Conservation (phyloP, 768 basidiomycete species). For the Boletus speciosus region DNA sequence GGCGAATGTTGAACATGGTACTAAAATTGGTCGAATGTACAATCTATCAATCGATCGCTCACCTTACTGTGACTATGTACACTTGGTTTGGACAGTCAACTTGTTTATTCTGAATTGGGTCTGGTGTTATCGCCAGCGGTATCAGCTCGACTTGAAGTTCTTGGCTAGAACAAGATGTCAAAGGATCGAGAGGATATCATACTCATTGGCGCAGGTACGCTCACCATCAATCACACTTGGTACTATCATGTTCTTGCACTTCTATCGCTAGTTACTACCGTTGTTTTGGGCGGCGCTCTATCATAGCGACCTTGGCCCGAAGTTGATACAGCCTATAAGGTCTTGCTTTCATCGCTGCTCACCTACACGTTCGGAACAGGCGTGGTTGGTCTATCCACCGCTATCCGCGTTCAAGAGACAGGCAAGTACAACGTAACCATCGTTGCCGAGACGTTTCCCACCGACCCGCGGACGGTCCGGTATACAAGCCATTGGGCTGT, state of each 20-base stretch:
- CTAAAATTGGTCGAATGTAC: neutral
- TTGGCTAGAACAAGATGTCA: conserved; percentile 15
- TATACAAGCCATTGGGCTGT: conserved; percentile 87
- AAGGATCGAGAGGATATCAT: conserved; percentile 28
- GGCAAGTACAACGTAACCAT: conserved; percentile 63
- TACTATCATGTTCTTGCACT: neutral
- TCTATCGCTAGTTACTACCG: neutral
- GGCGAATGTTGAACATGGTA: neutral
- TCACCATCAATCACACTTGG: neutral
- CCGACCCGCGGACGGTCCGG: conserved; percentile 65
- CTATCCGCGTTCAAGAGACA: conserved; percentile 62
- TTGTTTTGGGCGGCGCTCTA: too few species aligned
- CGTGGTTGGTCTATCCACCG: conserved; percentile 76
- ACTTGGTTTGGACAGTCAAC: too few species aligned
- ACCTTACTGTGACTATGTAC: too few species aligned
- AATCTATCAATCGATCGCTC: neutral
- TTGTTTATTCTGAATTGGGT: too few species aligned
- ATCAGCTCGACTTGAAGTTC: conserved; percentile 9
- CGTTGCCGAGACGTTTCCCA: conserved; percentile 68
- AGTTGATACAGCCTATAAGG: neutral
- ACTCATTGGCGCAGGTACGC: conserved; percentile 41
- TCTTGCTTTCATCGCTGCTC: neutral
- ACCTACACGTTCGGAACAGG: conserved; percentile 40
- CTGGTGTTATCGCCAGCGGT: neutral
- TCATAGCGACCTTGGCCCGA: neutral